phyloP scores from a whole-genome alignment of 2,329 filamentous ascomycete genomes.

The Penicillium aurantiogriseum region DNA sequence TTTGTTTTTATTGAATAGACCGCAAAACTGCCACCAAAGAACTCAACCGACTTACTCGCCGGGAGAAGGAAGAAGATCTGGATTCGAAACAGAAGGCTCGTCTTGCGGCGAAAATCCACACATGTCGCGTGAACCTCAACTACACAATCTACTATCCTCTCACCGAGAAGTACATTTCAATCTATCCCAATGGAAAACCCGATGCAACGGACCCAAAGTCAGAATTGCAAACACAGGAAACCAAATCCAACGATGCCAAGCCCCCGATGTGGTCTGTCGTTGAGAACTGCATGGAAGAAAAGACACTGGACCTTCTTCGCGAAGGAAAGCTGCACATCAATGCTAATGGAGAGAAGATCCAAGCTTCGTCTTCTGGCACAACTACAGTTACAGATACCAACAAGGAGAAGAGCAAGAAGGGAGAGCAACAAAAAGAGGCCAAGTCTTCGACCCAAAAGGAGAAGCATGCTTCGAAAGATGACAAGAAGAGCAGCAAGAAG shows the following conservation, averaged over 20 bases:
- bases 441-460: neutral
- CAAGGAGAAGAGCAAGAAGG: slow-evolving; percentile 15
- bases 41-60: slow-evolving; percentile 34
- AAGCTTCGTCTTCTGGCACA: neutral
- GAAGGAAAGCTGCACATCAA: slow-evolving; percentile 40
- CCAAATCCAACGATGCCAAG: slow-evolving; percentile 23
- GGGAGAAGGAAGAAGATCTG: slow-evolving; percentile 40
- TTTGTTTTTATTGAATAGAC: slow-evolving; percentile 26
- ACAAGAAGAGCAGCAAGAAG: slow-evolving; percentile 13
- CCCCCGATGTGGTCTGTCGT: slow-evolving; percentile 47
- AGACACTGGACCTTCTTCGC: slow-evolving; percentile 43
- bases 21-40: slow-evolving; percentile 45
- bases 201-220: slow-evolving; percentile 12
- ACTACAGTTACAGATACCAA: neutral
- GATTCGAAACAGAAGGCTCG: slow-evolving; percentile 26
- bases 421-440: slow-evolving; percentile 6
- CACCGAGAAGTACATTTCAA: slow-evolving; percentile 57
- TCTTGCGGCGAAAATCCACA: slow-evolving; percentile 43
- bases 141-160: slow-evolving; percentile 64
- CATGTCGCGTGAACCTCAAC: slow-evolving; percentile 58
- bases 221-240: slow-evolving; percentile 22
- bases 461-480: neutral
- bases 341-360: slow-evolving; percentile 15
- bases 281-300: slow-evolving; percentile 46
- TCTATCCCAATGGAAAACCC: slow-evolving; percentile 48